phyloP scores from a whole-genome alignment of 495 filamentous ascomycete species.

The Penicillium ochrochloron region DNA sequence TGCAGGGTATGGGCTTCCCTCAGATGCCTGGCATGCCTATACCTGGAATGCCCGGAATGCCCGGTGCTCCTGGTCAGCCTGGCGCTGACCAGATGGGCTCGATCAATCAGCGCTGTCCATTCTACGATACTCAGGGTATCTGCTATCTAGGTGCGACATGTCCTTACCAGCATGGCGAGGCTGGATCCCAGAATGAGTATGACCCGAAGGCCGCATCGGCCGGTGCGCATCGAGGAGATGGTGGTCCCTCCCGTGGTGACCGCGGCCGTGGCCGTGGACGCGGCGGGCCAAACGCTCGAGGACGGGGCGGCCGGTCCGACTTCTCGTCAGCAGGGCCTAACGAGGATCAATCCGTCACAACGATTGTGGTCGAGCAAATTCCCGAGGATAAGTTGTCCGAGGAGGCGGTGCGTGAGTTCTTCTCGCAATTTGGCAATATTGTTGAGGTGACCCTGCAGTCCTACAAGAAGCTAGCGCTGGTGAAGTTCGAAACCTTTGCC shows the following conservation, averaged over 20 bases:
- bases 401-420: conserved; percentile 75
- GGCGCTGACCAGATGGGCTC: conserved; percentile 36
- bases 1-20: conserved; percentile 67
- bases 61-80: conserved; percentile 32
- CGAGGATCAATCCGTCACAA: conserved; percentile 72
- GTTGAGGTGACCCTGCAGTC: conserved; percentile 73
- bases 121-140: conserved; percentile 88
- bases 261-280: conserved; percentile 56
- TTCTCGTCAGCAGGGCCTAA: conserved; percentile 80
- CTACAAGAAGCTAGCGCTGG: conserved; percentile 76
- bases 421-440: conserved; percentile 82
- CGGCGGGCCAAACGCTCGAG: conserved; percentile 50
- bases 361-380: conserved; percentile 91
- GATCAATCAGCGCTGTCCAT: conserved; percentile 69
- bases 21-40: conserved; percentile 59
- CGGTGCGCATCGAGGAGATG: conserved; percentile 36
- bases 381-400: conserved; percentile 86
- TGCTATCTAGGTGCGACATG: conserved; percentile 79
- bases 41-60: conserved; percentile 40
- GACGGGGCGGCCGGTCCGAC: conserved; percentile 60
- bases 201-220: conserved; percentile 73
- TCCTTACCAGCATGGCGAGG: conserved; percentile 80
- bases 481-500: conserved; percentile 76
- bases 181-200: conserved; percentile 69
- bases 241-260: conserved; percentile 40